phyloP scores from a whole-genome alignment of 2,329 filamentous ascomycete species.

The Fusarium dlaminii region DNA sequence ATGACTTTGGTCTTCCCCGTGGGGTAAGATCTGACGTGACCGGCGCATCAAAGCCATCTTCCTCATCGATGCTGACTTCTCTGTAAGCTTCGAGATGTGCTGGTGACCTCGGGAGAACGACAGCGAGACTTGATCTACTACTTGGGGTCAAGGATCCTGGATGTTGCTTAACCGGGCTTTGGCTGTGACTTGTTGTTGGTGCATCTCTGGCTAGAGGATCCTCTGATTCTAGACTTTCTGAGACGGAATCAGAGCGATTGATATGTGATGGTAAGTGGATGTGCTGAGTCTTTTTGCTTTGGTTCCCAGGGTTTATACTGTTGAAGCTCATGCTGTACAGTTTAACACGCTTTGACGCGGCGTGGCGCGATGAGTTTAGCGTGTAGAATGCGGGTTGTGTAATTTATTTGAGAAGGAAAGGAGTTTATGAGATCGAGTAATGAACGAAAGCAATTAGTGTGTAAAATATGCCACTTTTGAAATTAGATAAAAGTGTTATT shows the following conservation, averaged over 20 bases:
- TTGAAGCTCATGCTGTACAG: slow-evolving; percentile 14
- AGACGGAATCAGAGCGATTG: background rate
- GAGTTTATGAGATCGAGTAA: accelerated
- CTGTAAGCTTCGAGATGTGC: background rate
- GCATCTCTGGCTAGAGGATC: slow-evolving; percentile 30
- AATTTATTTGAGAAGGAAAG: background rate
- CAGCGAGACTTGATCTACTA: slow-evolving; percentile 23
- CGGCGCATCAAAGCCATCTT: slow-evolving; percentile 6
- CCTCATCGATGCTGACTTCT: slow-evolving; percentile 1
- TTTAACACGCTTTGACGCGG: background rate
- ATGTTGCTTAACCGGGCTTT: slow-evolving; percentile 10
- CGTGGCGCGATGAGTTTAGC: background rate
- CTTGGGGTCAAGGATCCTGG: background rate
- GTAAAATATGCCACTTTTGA: background rate
- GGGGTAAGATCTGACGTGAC: slow-evolving; percentile 37
- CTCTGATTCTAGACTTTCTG: slow-evolving; percentile 29
- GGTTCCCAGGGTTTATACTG: background rate
- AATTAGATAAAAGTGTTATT: background rate
- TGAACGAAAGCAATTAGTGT: accelerated
- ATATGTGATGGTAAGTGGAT: background rate
- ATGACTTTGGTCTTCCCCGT: slow-evolving; percentile 10
- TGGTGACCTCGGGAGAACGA: slow-evolving; percentile 33
- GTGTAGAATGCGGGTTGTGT: background rate
- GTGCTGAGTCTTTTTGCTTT: background rate
- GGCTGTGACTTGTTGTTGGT: slow-evolving; percentile 13